Percentiles rank a stretch among this genome's conserved stretches.
Evolutionary conservation across 2,329 filamentous ascomycete species (phyloP).

Genomic region (Curvularia hawaiiensis): DNA sequence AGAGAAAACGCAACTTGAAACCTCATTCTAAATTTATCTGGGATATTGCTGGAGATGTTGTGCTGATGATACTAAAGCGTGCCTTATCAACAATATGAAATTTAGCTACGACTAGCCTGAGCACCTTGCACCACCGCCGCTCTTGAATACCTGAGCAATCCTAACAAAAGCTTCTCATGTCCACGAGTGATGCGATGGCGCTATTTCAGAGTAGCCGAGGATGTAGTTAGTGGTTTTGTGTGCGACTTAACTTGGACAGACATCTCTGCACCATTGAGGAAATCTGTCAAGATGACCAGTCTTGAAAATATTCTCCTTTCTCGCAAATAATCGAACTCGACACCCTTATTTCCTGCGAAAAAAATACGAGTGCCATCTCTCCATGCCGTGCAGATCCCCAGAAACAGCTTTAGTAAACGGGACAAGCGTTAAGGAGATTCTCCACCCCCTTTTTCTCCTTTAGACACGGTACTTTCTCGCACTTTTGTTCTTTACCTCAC

Average conservation of each 20-base stretch:
- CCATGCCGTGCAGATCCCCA: neutral
- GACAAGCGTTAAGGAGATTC: neutral
- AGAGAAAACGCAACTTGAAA: too few relatives aligned
- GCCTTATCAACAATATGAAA: neutral
- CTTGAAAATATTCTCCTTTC: neutral
- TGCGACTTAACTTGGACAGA: neutral
- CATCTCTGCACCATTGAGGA: neutral
- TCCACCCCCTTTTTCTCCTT: neutral
- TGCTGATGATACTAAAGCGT: neutral
- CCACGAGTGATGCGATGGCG: neutral
- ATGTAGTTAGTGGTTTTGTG: too few relatives aligned
- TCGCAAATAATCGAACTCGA: neutral
- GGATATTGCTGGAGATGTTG: too few relatives aligned
- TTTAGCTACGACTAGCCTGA: neutral
- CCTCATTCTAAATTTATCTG: too few relatives aligned
- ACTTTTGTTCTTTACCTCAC: neutral
- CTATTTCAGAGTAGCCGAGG: too few relatives aligned
- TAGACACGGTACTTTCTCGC: neutral
- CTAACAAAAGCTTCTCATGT: neutral
- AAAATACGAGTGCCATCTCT: neutral
- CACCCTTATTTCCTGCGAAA: neutral
- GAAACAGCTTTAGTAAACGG: neutral
- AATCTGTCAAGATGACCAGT: neutral
- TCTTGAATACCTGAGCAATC: neutral
- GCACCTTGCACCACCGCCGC: neutral